Percentiles rank a stretch among this genome's conserved stretches.
Conservation (phyloP, 805 yeast genomes). For the Cyberlindnera samutprakarnensis region DNA sequence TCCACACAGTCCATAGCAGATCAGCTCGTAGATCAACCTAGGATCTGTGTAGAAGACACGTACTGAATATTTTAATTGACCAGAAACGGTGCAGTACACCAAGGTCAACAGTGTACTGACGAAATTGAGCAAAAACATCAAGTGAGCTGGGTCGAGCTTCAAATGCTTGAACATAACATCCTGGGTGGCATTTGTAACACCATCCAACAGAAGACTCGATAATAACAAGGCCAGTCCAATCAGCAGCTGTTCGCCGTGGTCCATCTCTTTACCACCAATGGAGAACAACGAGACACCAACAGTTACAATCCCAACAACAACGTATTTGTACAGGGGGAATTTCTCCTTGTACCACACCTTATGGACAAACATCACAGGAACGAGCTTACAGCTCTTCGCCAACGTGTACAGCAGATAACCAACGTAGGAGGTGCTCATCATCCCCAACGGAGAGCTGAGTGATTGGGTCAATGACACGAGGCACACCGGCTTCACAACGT, state of each 20-base stretch:
- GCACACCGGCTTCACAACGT: conserved; percentile 15
- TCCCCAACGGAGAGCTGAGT: conserved; percentile 76
- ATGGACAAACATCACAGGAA: conserved; percentile 91
- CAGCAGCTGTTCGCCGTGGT: conserved; percentile 19
- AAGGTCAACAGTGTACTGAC: conserved; percentile 39
- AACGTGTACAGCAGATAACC: conserved; percentile 79
- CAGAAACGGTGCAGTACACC: conserved; percentile 37
- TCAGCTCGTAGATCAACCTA: conserved; percentile 48
- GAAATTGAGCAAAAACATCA: conserved; percentile 69
- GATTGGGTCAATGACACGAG: conserved; percentile 49
- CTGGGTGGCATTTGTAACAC: conserved; percentile 89
- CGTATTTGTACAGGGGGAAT: conserved; percentile 70
- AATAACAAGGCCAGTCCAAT: conserved; percentile 56
- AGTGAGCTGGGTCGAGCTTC: conserved; percentile 70
- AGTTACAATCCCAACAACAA: conserved; percentile 75
- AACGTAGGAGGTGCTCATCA: conserved; percentile 70
- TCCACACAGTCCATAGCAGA: conserved; percentile 69
- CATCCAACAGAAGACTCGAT: conserved; percentile 73
- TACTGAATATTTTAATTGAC: conserved; percentile 43
- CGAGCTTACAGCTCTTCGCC: conserved; percentile 88
- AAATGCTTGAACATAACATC: conserved; percentile 64
- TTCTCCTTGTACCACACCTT: conserved; percentile 56
- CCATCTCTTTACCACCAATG: conserved; percentile 30
- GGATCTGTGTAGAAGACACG: conserved; percentile 46
- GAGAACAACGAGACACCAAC: conserved; percentile 80